Evolutionary conservation across 768 basidiomycete species (phyloP), one percentile per base, ranked within the genome.

Genomic region (Mycena galericulata): DNA sequence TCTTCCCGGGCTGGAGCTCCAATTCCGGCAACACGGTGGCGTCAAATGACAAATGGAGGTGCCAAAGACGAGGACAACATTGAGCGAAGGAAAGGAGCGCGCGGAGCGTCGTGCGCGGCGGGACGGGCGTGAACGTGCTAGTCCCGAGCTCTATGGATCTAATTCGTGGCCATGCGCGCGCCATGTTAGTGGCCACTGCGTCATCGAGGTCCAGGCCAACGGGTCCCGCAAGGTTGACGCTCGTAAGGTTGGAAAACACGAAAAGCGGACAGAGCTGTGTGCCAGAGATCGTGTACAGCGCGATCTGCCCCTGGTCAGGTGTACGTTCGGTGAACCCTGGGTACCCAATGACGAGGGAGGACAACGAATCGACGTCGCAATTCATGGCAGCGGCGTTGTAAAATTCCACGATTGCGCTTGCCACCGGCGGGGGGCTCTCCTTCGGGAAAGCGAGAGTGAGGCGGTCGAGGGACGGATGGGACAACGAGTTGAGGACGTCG

Each of bases 151-250:
- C 15, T 4, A 59, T 38, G 6, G 20, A 59, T 24, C 18, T 29
- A 29, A 59, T 26, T 14, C 40, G 12, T 46, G 57, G 57, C 57
- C 57, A 59, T 11, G 57, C 57, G 12, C 27, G 38, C 26, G 57
- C 57, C 17, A 59, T 7, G 18, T 45, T 17, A 6, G 4, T 11
- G 7, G 22, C 26, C 7, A 27, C n/a, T 5, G 6, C 41, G 57
- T 59, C 57, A 26, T 59, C 57, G 26, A 59, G 26, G 22, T 41
- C 36, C 24, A 59, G 45, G 6, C 57, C 57, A 15, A 59, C 41
- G 40, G 57, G 57, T 9, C 38, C 40, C 9, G 8, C 10, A 10
- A 59, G 57, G 17, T 6, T 29, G 11, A 59, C 57, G 20, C 11
- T 14, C 22, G 29, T 34, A n/a, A 56, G 54, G 17, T 34, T 34